phyloP scores from a whole-genome alignment of 345 rosid genomes.

The Abelmoschus esculentus region DNA sequence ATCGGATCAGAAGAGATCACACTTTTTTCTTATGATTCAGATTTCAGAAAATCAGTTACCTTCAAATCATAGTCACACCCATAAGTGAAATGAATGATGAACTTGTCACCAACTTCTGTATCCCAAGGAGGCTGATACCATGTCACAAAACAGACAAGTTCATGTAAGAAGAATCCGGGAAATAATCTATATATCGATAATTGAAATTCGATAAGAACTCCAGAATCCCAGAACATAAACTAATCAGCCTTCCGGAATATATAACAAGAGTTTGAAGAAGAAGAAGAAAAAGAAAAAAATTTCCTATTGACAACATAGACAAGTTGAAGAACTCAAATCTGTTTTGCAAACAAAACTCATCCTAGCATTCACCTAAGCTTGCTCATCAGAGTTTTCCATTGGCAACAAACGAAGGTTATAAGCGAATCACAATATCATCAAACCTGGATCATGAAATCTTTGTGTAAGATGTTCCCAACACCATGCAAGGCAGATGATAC shows the following conservation, averaged over 20 bases:
- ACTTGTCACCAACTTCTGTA: conserved; percentile 70
- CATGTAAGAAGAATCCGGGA: not conserved
- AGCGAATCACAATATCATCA: conserved; percentile 4
- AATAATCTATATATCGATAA: not conserved
- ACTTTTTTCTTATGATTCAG: not conserved
- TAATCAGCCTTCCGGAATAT: not conserved
- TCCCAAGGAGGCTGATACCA: conserved; percentile 94
- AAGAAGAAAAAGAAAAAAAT: not conserved
- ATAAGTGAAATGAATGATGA: conserved; percentile 87
- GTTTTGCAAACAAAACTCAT: not conserved
- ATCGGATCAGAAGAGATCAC: conserved; percentile 2
- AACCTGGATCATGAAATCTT: conserved; percentile 99
- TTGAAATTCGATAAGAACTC: not conserved
- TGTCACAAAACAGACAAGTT: conserved; percentile 22
- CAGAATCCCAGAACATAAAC: not conserved
- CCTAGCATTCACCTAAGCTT: not conserved
- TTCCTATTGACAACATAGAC: not conserved
- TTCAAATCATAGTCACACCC: conserved; percentile 92
- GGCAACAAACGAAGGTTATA: not conserved
- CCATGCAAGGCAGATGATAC: conserved; percentile 91
- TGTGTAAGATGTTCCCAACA: conserved; percentile 69
- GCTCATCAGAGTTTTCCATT: not conserved
- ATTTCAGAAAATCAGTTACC: conserved; percentile 30
- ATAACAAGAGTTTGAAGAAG: not conserved
- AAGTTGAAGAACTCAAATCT: not conserved